Evolutionary conservation across 2,329 filamentous ascomycete genomes (phyloP).

Genomic region (Hirsutella minnesotensis): DNA sequence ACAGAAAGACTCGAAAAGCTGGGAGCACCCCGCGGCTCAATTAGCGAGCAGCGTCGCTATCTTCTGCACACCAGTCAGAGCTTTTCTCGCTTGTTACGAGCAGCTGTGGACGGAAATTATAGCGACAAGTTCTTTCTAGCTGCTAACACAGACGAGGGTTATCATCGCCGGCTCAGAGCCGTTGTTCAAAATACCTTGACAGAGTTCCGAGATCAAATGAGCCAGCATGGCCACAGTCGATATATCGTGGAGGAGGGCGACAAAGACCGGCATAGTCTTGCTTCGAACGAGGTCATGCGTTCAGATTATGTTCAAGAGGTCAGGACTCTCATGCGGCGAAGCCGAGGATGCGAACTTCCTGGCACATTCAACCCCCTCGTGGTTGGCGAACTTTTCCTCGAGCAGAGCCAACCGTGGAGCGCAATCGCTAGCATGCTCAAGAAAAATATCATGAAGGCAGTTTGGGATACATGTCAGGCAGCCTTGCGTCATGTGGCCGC

Average conservation of each 20-base stretch:
- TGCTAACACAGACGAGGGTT: constrained; percentile 16
- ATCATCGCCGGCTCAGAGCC: constrained; percentile 36
- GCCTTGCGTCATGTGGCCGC: constrained; percentile 8
- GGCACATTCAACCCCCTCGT: constrained; percentile 49
- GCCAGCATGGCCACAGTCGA: constrained; percentile 25
- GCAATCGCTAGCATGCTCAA: constrained; percentile 20
- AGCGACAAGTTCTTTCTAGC: constrained; percentile 36
- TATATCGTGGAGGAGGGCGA: constrained; percentile 14
- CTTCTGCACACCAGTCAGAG: constrained; percentile 32
- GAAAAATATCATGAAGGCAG: constrained; percentile 4
- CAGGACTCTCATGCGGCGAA: constrained; percentile 9
- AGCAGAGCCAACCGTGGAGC: constrained; percentile 46
- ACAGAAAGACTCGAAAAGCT: constrained; percentile 28
- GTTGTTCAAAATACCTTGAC: constrained; percentile 31
- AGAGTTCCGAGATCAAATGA: constrained; percentile 33
- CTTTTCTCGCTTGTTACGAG: constrained; percentile 31
- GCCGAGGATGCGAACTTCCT: constrained; percentile 38
- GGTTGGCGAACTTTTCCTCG: constrained; percentile 45
- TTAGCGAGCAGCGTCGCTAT: constrained; percentile 33
- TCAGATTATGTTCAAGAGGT: constrained; percentile 11
- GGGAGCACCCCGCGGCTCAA: constrained; percentile 33
- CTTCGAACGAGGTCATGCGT: background rate
- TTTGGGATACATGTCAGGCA: constrained; percentile 2
- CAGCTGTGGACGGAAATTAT: constrained; percentile 40
- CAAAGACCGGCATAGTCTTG: background rate